Conservation (phyloP, 306 rosid genomes). For the Trifolium repens region DNA sequence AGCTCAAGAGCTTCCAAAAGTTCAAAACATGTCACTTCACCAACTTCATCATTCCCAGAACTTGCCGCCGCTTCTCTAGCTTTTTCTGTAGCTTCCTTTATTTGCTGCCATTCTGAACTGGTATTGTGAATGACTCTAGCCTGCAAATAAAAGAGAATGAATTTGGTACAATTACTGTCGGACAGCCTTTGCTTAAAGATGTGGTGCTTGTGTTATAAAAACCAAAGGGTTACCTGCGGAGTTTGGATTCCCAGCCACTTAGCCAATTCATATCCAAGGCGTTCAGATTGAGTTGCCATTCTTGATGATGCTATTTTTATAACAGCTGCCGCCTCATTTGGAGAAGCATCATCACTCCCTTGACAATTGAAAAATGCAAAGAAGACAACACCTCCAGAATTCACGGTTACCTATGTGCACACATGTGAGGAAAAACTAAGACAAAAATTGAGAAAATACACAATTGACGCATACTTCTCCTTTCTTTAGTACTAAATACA, state of each 20-base stretch:
- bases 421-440: constrained; percentile 47
- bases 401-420: constrained; percentile 80
- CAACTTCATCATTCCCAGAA: constrained; percentile 77
- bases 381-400: constrained; percentile 97
- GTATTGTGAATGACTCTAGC: constrained; percentile 86
- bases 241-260: constrained; percentile 86
- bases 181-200: constrained; percentile 33
- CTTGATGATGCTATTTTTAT: constrained; percentile 90
- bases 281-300: constrained; percentile 95
- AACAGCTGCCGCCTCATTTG: constrained; percentile 87
- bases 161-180: constrained; percentile 24
- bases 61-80: constrained; percentile 79
- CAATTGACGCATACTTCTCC: no score
- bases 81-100: constrained; percentile 90
- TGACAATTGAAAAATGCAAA: constrained; percentile 76
- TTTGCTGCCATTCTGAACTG: constrained; percentile 85
- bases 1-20: constrained; percentile 99
- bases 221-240: constrained; percentile 71
- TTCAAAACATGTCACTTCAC: constrained; percentile 84
- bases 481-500: no score
- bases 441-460: constrained; percentile 9
- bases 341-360: constrained; percentile 49
- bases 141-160: constrained; percentile 52
- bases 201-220: constrained; percentile 14
- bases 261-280: constrained; percentile 91